A percentile compares a stretch with the other conserved stretches of the same genome.
Evolutionary conservation across 176 grass and related monocot genomes (phyloP).

Genomic region (Musa acuminata): DNA sequence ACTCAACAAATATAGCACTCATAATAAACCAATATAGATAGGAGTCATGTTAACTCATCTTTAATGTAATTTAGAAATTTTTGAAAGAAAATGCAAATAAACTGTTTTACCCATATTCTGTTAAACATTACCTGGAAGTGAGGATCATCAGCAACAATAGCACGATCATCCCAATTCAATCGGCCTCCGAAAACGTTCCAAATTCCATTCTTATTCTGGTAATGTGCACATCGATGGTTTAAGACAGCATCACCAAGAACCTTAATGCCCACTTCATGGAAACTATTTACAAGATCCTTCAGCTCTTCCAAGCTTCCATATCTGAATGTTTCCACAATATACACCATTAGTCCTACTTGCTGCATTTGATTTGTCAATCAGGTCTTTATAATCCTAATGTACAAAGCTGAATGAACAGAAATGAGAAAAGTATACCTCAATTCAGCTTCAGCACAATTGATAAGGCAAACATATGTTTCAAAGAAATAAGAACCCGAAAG

Average conservation of each 20-base stretch:
- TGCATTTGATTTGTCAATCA: background rate
- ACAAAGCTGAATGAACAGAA: background rate
- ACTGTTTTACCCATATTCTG: background rate
- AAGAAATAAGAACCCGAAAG: background rate
- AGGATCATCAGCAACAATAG: constrained; percentile 92
- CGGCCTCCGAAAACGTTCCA: constrained; percentile 97
- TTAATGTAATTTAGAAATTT: background rate
- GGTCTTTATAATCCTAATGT: background rate
- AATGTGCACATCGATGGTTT: constrained; percentile 90
- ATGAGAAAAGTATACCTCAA: background rate
- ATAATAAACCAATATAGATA: background rate
- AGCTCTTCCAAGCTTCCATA: constrained; percentile 82
- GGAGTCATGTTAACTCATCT: background rate
- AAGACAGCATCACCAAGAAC: constrained; percentile 96
- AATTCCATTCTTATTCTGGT: constrained; percentile 60
- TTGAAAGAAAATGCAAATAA: background rate
- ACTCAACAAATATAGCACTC: too few relatives aligned
- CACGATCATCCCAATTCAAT: constrained; percentile 81
- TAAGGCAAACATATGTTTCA: background rate
- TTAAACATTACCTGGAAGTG: constrained; percentile 65
- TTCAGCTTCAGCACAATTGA: too few relatives aligned
- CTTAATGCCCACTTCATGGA: constrained; percentile 68
- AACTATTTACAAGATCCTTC: constrained; percentile 67
- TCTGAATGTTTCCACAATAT: constrained; percentile 28
- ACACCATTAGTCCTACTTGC: background rate